phyloP scores from a whole-genome alignment of 148 eudicot species.

The Heliosperma pusillum region DNA sequence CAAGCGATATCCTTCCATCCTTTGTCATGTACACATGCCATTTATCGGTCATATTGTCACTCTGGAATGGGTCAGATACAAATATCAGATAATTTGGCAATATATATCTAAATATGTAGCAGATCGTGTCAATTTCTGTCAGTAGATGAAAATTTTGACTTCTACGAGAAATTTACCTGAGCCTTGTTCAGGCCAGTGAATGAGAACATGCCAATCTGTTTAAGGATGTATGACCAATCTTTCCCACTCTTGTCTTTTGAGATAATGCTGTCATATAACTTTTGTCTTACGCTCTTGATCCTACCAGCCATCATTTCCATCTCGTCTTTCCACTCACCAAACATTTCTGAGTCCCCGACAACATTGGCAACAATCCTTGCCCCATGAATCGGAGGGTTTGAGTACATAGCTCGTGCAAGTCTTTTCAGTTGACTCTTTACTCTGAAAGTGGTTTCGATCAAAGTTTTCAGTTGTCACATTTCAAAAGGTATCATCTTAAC shows the following conservation, averaged over 20 bases:
- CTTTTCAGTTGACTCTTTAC: conserved; percentile 93
- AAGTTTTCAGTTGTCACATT: not conserved
- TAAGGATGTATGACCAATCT: conserved; percentile 90
- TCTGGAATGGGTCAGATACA: conserved; percentile 34
- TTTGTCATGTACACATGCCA: conserved; percentile 99
- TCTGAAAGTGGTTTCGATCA: conserved; percentile 33
- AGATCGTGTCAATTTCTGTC: too few species aligned
- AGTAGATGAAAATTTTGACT: too few species aligned
- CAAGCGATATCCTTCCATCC: conserved; percentile 93
- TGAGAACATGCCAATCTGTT: conserved; percentile 94
- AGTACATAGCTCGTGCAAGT: conserved; percentile 96
- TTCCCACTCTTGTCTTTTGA: conserved; percentile 79
- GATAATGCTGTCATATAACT: conserved; percentile 56
- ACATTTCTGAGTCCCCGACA: conserved; percentile 62
- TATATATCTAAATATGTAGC: too few species aligned
- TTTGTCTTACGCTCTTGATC: conserved; percentile 68
- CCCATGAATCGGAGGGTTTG: conserved; percentile 95
- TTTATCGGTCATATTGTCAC: conserved; percentile 87
- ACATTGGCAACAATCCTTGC: conserved; percentile 88
- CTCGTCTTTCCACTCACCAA: conserved; percentile 84
- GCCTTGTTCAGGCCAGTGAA: conserved; percentile 86
- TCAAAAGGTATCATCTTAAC: not conserved
- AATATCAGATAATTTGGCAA: not conserved
- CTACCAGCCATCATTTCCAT: conserved; percentile 95
- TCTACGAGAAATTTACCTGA: too few species aligned